These are phyloP conservation scores for Sclerotiophoma versabilis DNA, from an alignment of 2,329 filamentous ascomycete genomes.

Conservation along the genomic window DNA sequence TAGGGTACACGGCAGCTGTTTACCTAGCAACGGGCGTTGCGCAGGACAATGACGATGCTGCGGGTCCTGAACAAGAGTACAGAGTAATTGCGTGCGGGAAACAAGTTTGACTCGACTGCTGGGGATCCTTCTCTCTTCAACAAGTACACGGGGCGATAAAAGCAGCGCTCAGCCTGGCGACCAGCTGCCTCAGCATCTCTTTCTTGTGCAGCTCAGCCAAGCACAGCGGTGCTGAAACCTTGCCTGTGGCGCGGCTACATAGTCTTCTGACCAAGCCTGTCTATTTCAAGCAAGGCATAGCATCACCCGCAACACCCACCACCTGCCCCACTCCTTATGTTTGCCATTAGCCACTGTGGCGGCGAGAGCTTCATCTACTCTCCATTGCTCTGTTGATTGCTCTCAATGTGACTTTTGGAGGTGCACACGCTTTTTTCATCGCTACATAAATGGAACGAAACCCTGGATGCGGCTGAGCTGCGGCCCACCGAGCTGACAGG, in stretches of 20 bases:
- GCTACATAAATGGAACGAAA: not conserved
- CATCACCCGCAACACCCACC: slow-evolving; percentile 9
- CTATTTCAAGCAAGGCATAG: slow-evolving; percentile 20
- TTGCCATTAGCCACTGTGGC: not conserved
- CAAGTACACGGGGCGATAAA: slow-evolving; percentile 2
- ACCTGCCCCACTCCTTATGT: not conserved
- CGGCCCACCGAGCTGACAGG: slow-evolving; percentile 4
- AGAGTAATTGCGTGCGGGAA: slow-evolving; percentile 1
- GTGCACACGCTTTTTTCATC: not conserved
- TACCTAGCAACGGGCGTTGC: slow-evolving; percentile 41
- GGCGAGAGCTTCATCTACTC: not conserved
- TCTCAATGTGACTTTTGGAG: not conserved
- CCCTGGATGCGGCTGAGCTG: slow-evolving; percentile 9
- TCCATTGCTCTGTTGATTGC: not conserved
- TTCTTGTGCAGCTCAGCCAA: slow-evolving; percentile 18
- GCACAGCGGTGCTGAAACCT: slow-evolving; percentile 11
- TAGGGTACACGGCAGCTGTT: slow-evolving; percentile 32
- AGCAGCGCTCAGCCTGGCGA: slow-evolving; percentile 15
- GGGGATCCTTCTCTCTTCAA: slow-evolving; percentile 13
- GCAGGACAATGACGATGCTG: slow-evolving; percentile 15
- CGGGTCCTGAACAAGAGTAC: slow-evolving; percentile 12
- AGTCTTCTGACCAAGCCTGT: slow-evolving; percentile 16
- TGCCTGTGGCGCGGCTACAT: slow-evolving; percentile 14
- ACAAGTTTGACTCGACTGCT: slow-evolving; percentile 8
- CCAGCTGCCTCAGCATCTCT: slow-evolving; percentile 8